Evolutionary conservation across 2,329 filamentous ascomycete species (phyloP), one percentile per base, ranked within the genome.

Genomic region (Chalaropsis ovoidea): DNA sequence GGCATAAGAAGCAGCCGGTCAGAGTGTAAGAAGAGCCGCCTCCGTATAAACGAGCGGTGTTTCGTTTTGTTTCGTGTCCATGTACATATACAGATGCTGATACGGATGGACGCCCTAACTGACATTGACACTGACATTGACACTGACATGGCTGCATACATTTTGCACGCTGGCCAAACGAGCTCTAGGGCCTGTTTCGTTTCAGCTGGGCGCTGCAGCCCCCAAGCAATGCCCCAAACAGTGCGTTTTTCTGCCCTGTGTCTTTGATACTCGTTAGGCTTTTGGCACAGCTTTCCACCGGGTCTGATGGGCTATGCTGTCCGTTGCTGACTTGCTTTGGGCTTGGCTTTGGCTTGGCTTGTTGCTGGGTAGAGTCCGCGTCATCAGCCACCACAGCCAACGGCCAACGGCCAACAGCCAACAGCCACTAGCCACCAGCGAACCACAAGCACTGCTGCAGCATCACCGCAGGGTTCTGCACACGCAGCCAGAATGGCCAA

Each of bases 331-430:
- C 35, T 15, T 43, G n/a, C 58, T 43, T 24, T 56, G 24, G 52
- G 27, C 52, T 35, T 56, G 52, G 52, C 52, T 56, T 22, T 42
- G 58, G 58, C 52, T 56, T 47, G 43, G 52, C 52, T 31, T 35
- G 52, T 56, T 17, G 24, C 24, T n/a, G 27, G 17, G n/a, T 5
- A 56, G 27, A 15, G 17, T 56, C 52, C 52, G 24, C 52, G 52
- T 56, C 52, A 56, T 35, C 52, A 56, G 13, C 24, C 52, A 56
- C 6, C 24, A 10, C 7, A n/a, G 42, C 11, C 13, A 47, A 4
- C 4, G 17, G n/a, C 43, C 15, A n/a, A 15, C 6, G n/a, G 35
- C 35, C 35, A 39, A 39, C 5, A 39, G 8, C 35, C 35, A 39
- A 39, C 5, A 39, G 35, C 35, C 35, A 39, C 4, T 1, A 47